Evolutionary conservation across 345 rosid species (phyloP), one percentile per base, ranked within the genome.

Genomic region (Cardamine occulta): DNA sequence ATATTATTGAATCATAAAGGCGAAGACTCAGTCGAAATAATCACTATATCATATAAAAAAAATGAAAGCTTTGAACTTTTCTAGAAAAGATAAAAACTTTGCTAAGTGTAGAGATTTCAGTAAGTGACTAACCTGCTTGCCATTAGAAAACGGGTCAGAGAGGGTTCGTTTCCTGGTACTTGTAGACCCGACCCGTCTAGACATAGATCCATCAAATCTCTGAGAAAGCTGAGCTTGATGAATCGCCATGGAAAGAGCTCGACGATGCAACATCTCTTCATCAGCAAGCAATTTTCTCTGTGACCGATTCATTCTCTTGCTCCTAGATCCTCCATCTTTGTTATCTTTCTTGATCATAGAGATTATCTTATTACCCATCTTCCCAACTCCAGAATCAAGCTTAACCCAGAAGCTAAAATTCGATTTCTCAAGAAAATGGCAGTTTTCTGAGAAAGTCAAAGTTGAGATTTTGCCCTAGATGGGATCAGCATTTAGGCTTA

Each of bases 121-220:
- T 29, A 63, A 39, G 45, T 48, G 55, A 44, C 65, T 44, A 14
- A 89, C 97, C 92, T 89, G 96, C 72, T 95, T 90, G 34, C 75
- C 91, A 70, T 84, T 91, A 37, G 96, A 78, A 63, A 87, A 81
- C 34, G 93, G 90, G 77, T 91, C 96, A 73, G 94, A 63, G 57
- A 81, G 86, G 32, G 80, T 81, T 42, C 85, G 84, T 70, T 93
- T 82, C 45, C 75, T 63, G 15, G 96, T 87, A 79, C 93, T 89
- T 9, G 97, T 88, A 63, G 93, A 87, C 76, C 96, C 90, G 71
- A 86, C 84, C 70, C 97, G 85, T 69, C 97, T 84, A 14, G 99
- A 95, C 93, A 95, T 91, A 87, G 99, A 95, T 83, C 99, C 97
- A 6, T 95, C 97, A 40, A 90, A 90, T 82, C 99, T 82, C 85